Base-by-base conservation (phyloP, 257 asterid genomes). In the Fraxinus anomala region DNA sequence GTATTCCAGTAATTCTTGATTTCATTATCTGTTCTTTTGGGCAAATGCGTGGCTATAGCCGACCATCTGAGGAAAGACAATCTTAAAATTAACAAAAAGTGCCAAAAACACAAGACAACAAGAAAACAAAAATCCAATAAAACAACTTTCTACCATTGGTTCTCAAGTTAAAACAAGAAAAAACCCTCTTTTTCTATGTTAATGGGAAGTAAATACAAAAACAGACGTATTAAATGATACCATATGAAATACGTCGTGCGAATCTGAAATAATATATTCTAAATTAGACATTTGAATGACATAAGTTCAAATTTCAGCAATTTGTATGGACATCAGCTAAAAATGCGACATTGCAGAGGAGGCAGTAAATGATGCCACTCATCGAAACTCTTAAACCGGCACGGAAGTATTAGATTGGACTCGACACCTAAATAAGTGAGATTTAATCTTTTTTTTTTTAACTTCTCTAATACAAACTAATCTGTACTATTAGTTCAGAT, bases 1-100 rank as follows among this genome's bases (percentile, higher is more conserved):
- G 98, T 91, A 69, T 93, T 93, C 98, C 98, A 93, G 65, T 93
- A 93, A 31, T 93, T 93, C 79, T 93, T 93, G 36, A 93, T 93
- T 37, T 93, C 98, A 21, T 93, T 93, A 73, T 93, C 98, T 16
- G 98, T 93, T 82, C 97, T 79, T 70, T 94, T 94, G 0, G 97
- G 88, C 74, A 94, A 83, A 78, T 94, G 97, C 14, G 98, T 91
- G 6, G 98, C 97, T 72, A 94, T 94, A 56, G 98, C 96, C 75
- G 98, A 94, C 98, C 98, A 94, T 86, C 98, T 94, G 84, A 19
- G 31, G 73, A 79, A 33, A 78, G 74, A 83, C 85, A 84, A 81
- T 36, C 42, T 19, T 14, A 34, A 11, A 63, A 71, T 14, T 21
- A 5, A 42, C 65, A 78, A 21, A 47, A 71, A 82, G 68, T 31